Conservation (phyloP, 2,329 filamentous ascomycete species). For the Cryphonectria nitschkei region DNA sequence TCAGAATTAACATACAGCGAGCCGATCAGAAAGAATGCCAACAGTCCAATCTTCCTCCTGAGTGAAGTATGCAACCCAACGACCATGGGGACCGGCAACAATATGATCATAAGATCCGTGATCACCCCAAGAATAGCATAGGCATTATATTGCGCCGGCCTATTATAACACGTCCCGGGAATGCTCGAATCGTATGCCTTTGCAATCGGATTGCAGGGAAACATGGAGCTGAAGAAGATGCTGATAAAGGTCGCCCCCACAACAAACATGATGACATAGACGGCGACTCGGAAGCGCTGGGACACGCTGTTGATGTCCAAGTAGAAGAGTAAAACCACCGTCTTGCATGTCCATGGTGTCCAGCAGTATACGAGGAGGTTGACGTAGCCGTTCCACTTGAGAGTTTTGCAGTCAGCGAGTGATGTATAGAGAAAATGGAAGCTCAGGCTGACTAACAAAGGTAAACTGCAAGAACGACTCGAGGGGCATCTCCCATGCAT, state of each 20-base stretch:
- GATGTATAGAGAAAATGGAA: background rate
- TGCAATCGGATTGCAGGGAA: background rate
- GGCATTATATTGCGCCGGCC: background rate
- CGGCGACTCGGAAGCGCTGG: background rate
- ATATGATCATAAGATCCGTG: background rate
- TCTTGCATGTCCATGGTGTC: conserved; percentile 4
- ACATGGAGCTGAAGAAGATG: conserved; percentile 8
- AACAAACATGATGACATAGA: background rate
- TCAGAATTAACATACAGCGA: background rate
- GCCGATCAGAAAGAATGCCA: conserved; percentile 1
- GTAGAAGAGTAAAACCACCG: background rate
- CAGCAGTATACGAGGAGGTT: conserved; percentile 5
- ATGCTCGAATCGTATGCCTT: background rate
- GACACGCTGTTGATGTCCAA: conserved; percentile 2
- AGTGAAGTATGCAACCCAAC: background rate
- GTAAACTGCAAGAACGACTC: background rate
- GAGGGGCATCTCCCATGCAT: background rate
- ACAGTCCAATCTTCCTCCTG: background rate
- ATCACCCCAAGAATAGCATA: background rate
- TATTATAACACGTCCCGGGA: background rate
- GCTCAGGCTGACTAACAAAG: background rate
- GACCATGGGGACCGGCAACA: background rate
- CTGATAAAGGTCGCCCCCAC: background rate
- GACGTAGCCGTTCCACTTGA: conserved; percentile 2
- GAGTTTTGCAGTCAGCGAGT: background rate